phyloP scores from a whole-genome alignment of 2,329 filamentous ascomycete species.

The Karstenula rhodostoma region DNA sequence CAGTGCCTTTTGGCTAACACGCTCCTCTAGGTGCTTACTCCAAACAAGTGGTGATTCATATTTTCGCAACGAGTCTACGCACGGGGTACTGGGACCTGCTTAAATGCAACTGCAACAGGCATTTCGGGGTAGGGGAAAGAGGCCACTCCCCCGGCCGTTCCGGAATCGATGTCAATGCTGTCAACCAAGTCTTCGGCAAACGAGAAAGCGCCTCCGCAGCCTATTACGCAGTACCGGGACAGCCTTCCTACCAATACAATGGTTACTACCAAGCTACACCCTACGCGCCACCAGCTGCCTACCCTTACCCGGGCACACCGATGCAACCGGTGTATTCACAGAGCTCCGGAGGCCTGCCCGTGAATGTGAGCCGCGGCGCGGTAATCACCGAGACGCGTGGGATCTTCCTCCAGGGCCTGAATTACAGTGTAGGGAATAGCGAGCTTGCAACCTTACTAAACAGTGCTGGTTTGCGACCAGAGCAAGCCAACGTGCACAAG shows the following conservation, averaged over 20 bases:
- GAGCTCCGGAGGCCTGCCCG: constrained; percentile 43
- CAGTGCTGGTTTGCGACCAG: constrained; percentile 31
- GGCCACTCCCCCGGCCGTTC: constrained; percentile 40
- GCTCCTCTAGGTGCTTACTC: constrained; percentile 29
- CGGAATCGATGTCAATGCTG: constrained; percentile 39
- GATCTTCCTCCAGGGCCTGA: constrained; percentile 47
- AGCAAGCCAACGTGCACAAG: constrained; percentile 36
- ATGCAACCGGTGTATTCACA: constrained; percentile 39
- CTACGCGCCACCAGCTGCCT: constrained; percentile 29
- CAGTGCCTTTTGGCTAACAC: not conserved
- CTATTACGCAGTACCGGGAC: constrained; percentile 22
- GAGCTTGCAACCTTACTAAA: constrained; percentile 40
- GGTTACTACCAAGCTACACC: constrained; percentile 30
- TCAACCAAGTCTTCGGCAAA: constrained; percentile 31
- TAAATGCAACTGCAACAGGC: constrained; percentile 45
- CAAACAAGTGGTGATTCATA: constrained; percentile 40
- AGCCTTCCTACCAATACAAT: constrained; percentile 33
- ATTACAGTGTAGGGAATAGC: constrained; percentile 32
- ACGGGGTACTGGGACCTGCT: constrained; percentile 37
- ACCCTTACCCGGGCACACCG: constrained; percentile 29
- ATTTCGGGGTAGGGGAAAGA: constrained; percentile 36
- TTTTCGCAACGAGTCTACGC: constrained; percentile 42
- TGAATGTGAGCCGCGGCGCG: constrained; percentile 48
- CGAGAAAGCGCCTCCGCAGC: constrained; percentile 18
- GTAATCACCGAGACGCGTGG: constrained; percentile 48